Percentiles rank a stretch among this genome's conserved stretches.
phyloP scores from a whole-genome alignment of 1,139 yeast genomes.

The Yamadazyma sp. region DNA sequence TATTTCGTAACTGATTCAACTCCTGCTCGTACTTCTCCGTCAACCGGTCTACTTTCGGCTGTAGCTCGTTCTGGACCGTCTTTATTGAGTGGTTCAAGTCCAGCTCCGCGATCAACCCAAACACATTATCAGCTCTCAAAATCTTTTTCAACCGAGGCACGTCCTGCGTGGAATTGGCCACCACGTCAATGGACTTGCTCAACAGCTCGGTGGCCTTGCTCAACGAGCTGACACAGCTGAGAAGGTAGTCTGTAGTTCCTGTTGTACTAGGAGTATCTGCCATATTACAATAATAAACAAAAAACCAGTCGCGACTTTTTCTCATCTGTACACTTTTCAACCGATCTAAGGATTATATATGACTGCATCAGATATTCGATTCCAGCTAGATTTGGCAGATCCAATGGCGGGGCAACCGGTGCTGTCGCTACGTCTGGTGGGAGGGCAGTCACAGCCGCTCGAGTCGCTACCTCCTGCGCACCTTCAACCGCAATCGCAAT shows the following conservation, averaged over 20 bases:
- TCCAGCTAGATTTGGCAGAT: slow-evolving; percentile 18
- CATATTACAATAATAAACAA: slow-evolving; percentile 1
- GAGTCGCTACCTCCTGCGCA: not conserved
- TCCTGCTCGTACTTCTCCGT: slow-evolving; percentile 34
- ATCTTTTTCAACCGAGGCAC: slow-evolving; percentile 34
- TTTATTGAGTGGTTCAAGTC: slow-evolving; percentile 41
- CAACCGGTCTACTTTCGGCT: slow-evolving; percentile 36
- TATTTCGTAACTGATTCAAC: slow-evolving; percentile 26
- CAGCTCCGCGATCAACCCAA: slow-evolving; percentile 42
- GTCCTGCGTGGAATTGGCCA: slow-evolving; percentile 35
- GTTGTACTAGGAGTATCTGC: slow-evolving; percentile 2
- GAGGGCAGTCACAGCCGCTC: not conserved
- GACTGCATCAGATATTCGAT: slow-evolving; percentile 20
- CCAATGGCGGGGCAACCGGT: not conserved
- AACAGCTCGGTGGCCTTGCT: slow-evolving; percentile 32
- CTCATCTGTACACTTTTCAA: not conserved
- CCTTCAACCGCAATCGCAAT: not conserved
- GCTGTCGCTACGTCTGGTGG: not conserved
- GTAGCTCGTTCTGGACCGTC: slow-evolving; percentile 28
- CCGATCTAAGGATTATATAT: slow-evolving; percentile 8
- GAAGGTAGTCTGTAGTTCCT: slow-evolving; percentile 14
- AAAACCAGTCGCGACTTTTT: slow-evolving; percentile 1
- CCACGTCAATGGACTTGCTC: slow-evolving; percentile 26
- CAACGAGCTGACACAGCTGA: slow-evolving; percentile 31
- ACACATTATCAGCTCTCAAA: slow-evolving; percentile 36